These are phyloP conservation scores for Dothistroma pini DNA, from an alignment of 2,329 filamentous ascomycete genomes.

Conservation along the genomic window DNA sequence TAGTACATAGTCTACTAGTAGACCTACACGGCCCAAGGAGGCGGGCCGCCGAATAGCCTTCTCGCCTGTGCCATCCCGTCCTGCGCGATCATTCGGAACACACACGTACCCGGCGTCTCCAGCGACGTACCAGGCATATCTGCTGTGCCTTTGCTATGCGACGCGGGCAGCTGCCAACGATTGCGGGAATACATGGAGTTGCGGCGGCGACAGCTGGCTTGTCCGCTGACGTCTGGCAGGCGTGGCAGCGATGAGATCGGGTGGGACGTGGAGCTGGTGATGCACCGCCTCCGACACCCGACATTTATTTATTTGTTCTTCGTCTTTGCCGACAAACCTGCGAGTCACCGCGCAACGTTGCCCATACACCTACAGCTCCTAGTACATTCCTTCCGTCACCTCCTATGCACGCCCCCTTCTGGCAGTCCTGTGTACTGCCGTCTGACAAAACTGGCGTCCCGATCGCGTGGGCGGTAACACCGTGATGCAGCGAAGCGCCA, in stretches of 20 bases:
- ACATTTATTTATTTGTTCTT: neutral
- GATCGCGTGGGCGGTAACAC: neutral
- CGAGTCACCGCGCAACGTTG: neutral
- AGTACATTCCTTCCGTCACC: neutral
- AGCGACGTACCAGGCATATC: too few relatives aligned
- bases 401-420: neutral
- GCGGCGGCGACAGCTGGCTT: neutral
- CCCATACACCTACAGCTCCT: neutral
- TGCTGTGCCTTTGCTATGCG: too few relatives aligned
- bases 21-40: too few relatives aligned
- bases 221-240: neutral
- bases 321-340: neutral
- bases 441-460: neutral
- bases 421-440: neutral
- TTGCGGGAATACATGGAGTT: too few relatives aligned
- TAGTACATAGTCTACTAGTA: too few relatives aligned
- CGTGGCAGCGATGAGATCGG: conserved; percentile 9
- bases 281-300: neutral
- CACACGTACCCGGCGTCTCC: too few relatives aligned
- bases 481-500: conserved; percentile 32
- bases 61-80: too few relatives aligned
- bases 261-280: conserved; percentile 5
- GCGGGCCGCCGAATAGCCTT: too few relatives aligned
- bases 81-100: too few relatives aligned
- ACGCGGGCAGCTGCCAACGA: too few relatives aligned